Evolutionary conservation across 1,284 basidiomycete species (phyloP), one percentile per base, ranked within the genome.

Genomic region (Ustilago loliicola): DNA sequence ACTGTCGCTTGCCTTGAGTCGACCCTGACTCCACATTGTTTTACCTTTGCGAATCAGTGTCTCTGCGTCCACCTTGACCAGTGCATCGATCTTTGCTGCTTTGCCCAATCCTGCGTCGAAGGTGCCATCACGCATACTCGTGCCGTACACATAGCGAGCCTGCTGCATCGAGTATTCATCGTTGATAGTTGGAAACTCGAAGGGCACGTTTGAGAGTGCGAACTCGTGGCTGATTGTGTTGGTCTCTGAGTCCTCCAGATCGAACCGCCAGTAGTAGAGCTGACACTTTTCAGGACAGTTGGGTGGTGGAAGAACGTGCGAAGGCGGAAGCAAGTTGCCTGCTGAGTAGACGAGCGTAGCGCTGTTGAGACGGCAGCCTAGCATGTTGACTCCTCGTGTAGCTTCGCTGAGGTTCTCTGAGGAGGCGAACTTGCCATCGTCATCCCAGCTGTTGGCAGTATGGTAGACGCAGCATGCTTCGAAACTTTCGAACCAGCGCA

Each of bases 381-480:
- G 85, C 82, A 89, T 86, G 61, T 88, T 87, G 55, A 81, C 55
- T 0, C 72, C 74, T 1, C 51, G 40, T 1, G 61, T 58, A 3
- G 42, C 15, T 9, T 54, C 38, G 38, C 40, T 52, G 0, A 30
- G 54, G 1, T 59, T 38, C 13, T 63, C 42, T 9, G 30, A 17
- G 10, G 75, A 58, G 42, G 87, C 87, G 29, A 62, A 53, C 32
- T 61, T 68, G 66, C 62, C 58, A 25, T 73, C 71, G 47, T 77
- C 69, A 72, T 88, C 86, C 88, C 88, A 89, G 19, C 88, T 86
- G 64, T 88, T 89, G 45, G 88, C 89, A 1, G 88, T 88, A 80
- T 89, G 89, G 75, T 89, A 89, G 52, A 89, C 88, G 66, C 88
- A 85, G 63, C 88, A 88, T 0, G 88, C 86, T 53, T 88, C 86